A percentile compares a stretch with the other conserved stretches of the same genome.
Evolutionary conservation across 192 early-diverging fungal genomes (phyloP).

Genomic region (Phycomyces blakesleeanus): DNA sequence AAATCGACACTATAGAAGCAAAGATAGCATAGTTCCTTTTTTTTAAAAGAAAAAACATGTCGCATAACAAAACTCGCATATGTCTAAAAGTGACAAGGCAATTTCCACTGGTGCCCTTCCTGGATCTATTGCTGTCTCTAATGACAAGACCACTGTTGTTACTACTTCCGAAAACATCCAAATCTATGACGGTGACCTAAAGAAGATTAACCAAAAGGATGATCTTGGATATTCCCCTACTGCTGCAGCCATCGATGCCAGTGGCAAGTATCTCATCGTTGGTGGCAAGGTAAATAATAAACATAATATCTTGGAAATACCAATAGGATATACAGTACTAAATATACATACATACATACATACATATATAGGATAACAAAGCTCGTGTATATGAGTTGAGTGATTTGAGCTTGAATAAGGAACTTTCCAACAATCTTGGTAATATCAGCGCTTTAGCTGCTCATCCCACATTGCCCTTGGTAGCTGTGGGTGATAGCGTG

Average conservation of each 20-base stretch:
- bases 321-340: neutral
- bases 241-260: constrained; percentile 50
- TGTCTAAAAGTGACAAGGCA: constrained; percentile 45
- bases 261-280: constrained; percentile 53
- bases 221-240: constrained; percentile 46
- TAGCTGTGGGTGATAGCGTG: constrained; percentile 78
- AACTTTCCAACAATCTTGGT: constrained; percentile 47
- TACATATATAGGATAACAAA: constrained; percentile 48
- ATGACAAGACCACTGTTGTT: constrained; percentile 47
- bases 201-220: constrained; percentile 33
- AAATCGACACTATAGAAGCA: no score
- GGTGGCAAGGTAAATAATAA: constrained; percentile 55
- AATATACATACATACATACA: constrained; percentile 8
- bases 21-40: no score
- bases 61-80: no score
- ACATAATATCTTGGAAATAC: neutral
- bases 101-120: constrained; percentile 48
- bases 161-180: constrained; percentile 52
- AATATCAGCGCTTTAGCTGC: constrained; percentile 78
- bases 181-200: constrained; percentile 44
- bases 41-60: constrained; percentile 3
- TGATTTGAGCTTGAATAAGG: constrained; percentile 29
- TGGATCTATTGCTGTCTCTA: constrained; percentile 47
- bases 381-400: constrained; percentile 62
- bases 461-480: constrained; percentile 65